These are phyloP conservation scores for Mortierella alpina DNA, from an alignment of 192 early-diverging fungal species.

Conservation along the genomic window DNA sequence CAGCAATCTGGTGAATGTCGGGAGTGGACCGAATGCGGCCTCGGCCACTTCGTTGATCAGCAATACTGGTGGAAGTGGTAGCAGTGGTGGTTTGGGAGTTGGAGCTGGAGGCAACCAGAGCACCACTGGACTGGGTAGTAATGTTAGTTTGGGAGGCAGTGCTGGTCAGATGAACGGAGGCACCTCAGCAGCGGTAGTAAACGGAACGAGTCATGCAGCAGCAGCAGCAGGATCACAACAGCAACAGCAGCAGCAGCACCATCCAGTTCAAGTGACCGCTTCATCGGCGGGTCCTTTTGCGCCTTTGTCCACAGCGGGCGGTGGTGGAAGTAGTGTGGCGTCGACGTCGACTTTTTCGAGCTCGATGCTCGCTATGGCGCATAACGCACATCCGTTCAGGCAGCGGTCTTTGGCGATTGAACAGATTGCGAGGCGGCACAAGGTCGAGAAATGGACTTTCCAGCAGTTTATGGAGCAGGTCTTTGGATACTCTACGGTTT, in stretches of 20 bases:
- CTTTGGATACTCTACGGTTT: constrained; percentile 38
- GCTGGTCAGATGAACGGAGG: too few species aligned
- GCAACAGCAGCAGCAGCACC: constrained; percentile 5
- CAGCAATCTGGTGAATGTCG: constrained; percentile 22
- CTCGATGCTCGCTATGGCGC: neutral
- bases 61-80: constrained; percentile 17
- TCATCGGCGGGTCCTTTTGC: neutral
- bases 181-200: neutral
- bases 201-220: neutral
- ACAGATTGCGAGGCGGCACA: constrained; percentile 39
- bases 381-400: constrained; percentile 41
- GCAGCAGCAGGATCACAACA: neutral
- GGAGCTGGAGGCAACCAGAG: neutral
- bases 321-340: neutral
- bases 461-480: constrained; percentile 53
- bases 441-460: constrained; percentile 49
- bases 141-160: too few species aligned
- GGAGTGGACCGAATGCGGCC: constrained; percentile 30
- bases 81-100: constrained; percentile 1
- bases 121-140: too few species aligned
- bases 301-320: neutral
- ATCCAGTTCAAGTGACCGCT: neutral
- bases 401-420: constrained; percentile 34
- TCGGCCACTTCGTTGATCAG: constrained; percentile 34
- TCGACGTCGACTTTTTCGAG: constrained; percentile 22